These are phyloP conservation scores for Coriolopsis trogii DNA, from an alignment of 1,284 basidiomycete species.

Conservation along the genomic window DNA sequence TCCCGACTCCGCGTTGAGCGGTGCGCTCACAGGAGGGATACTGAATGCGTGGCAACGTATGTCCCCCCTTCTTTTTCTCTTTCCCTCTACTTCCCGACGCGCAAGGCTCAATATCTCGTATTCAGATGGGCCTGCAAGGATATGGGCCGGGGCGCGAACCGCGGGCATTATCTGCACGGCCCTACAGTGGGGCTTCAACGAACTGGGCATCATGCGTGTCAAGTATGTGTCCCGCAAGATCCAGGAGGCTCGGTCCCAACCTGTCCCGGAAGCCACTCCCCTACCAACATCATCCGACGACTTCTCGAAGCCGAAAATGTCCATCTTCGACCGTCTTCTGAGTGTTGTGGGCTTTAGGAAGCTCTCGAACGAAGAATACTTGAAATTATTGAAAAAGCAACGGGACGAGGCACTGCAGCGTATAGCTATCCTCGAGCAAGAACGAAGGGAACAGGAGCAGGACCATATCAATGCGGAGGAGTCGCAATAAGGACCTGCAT, in stretches of 20 bases:
- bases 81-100: too few relatives aligned
- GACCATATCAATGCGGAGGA: neutral
- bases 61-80: slow-evolving; percentile 19
- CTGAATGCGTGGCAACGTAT: slow-evolving; percentile 50
- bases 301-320: slow-evolving; percentile 35
- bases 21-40: slow-evolving; percentile 60
- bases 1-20: slow-evolving; percentile 66
- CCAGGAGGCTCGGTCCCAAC: slow-evolving; percentile 15
- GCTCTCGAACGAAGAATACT: slow-evolving; percentile 67
- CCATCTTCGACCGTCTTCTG: slow-evolving; percentile 31
- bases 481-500: neutral
- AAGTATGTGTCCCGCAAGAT: slow-evolving; percentile 47
- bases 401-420: slow-evolving; percentile 52
- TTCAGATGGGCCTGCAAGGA: slow-evolving; percentile 44
- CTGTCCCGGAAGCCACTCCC: slow-evolving; percentile 6
- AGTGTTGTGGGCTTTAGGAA: slow-evolving; percentile 45
- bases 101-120: too few relatives aligned
- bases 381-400: slow-evolving; percentile 53
- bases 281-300: slow-evolving; percentile 23
- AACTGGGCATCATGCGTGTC: slow-evolving; percentile 58
- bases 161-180: slow-evolving; percentile 56
- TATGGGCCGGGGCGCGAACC: slow-evolving; percentile 56
- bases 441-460: slow-evolving; percentile 23
- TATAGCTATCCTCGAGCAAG: slow-evolving; percentile 59
- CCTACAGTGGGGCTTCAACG: slow-evolving; percentile 67